Conservation (phyloP, 2,329 filamentous ascomycete species). For the Pezicula radicicola region DNA sequence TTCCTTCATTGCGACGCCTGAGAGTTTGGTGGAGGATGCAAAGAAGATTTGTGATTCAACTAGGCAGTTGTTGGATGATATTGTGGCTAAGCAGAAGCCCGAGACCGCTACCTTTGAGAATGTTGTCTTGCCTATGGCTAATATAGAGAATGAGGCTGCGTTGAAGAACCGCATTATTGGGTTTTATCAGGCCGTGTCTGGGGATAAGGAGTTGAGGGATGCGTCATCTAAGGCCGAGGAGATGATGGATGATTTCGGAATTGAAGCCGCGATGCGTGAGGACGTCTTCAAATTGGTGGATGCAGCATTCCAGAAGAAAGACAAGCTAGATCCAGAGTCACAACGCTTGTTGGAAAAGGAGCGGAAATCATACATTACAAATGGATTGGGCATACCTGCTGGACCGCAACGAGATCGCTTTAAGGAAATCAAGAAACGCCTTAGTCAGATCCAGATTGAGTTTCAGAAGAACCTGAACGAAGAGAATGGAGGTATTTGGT, state of each 20-base stretch:
- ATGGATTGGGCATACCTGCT: slow-evolving; percentile 69
- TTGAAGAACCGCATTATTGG: slow-evolving; percentile 64
- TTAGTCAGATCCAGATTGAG: slow-evolving; percentile 70
- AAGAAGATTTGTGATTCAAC: slow-evolving; percentile 66
- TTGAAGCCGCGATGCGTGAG: slow-evolving; percentile 78
- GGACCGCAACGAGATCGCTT: slow-evolving; percentile 73
- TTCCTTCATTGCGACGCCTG: slow-evolving; percentile 71
- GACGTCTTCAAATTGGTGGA: slow-evolving; percentile 71
- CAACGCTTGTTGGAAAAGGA: slow-evolving; percentile 74
- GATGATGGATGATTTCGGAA: slow-evolving; percentile 72
- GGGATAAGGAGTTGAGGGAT: slow-evolving; percentile 64
- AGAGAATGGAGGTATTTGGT: slow-evolving; percentile 79
- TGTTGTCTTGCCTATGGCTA: slow-evolving; percentile 62
- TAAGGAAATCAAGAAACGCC: slow-evolving; percentile 81
- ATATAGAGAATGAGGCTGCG: slow-evolving; percentile 65
- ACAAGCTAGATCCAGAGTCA: slow-evolving; percentile 66
- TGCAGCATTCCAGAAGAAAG: slow-evolving; percentile 51
- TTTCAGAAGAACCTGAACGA: slow-evolving; percentile 82
- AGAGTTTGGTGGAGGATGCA: slow-evolving; percentile 64
- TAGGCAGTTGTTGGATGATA: slow-evolving; percentile 56
- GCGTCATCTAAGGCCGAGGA: slow-evolving; percentile 75
- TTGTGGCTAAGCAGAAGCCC: slow-evolving; percentile 55
- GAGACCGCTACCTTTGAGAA: slow-evolving; percentile 50
- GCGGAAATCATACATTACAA: slow-evolving; percentile 72
- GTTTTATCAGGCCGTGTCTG: slow-evolving; percentile 79